phyloP scores from a whole-genome alignment of 192 early-diverging fungal species.

The Diversispora epigaea region DNA sequence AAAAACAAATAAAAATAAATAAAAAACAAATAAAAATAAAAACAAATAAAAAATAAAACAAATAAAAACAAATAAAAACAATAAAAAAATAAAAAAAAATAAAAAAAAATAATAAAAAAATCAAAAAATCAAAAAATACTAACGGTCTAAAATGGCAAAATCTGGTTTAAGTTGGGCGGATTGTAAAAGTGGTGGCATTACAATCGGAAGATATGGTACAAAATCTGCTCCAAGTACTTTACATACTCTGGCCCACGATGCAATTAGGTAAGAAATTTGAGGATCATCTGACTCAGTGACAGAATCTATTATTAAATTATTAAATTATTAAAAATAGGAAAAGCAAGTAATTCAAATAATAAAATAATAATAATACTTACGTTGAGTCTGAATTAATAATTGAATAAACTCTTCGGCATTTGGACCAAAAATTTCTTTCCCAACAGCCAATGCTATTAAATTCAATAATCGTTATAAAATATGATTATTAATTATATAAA shows the following conservation, averaged over 20 bases:
- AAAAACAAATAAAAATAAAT: too few species aligned
- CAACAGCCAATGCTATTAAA: constrained; percentile 79
- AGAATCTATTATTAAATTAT: constrained; percentile 35
- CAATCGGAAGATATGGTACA: constrained; percentile 85
- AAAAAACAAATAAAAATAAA: too few species aligned
- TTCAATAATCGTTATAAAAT: neutral
- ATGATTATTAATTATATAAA: neutral
- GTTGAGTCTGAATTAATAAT: constrained; percentile 79
- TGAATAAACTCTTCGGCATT: constrained; percentile 80
- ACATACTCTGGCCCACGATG: constrained; percentile 96
- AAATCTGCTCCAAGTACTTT: constrained; percentile 93
- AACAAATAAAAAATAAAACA: too few species aligned
- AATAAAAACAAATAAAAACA: too few species aligned
- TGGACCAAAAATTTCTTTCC: constrained; percentile 80
- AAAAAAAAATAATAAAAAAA: neutral
- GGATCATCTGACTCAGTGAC: constrained; percentile 92
- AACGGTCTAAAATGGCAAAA: constrained; percentile 80
- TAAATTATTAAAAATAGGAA: neutral
- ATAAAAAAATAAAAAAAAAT: neutral
- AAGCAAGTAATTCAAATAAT: neutral
- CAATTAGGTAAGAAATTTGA: constrained; percentile 86
- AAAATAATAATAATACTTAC: constrained; percentile 6
- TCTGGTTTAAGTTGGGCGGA: constrained; percentile 92
- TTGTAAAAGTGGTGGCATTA: constrained; percentile 88
- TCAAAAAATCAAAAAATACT: constrained; percentile 33